phyloP scores from a whole-genome alignment of 805 yeast genomes.

The Torulaspora gathmanii region DNA sequence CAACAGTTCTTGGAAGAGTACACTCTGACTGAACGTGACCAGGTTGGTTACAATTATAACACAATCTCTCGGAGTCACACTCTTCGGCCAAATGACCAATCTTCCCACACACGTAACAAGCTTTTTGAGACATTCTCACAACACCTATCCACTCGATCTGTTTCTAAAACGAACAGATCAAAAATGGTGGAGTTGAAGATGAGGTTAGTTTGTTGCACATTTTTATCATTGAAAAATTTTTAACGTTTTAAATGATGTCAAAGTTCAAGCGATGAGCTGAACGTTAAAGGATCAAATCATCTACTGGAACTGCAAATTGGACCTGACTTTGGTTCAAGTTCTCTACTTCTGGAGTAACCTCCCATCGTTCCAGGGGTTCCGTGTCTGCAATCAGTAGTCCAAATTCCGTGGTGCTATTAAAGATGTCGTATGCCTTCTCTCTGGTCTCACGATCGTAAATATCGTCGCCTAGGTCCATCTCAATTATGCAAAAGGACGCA shows the following conservation, averaged over 20 bases:
- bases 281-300: background rate
- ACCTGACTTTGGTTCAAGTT: conserved; percentile 6
- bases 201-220: background rate
- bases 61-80: conserved; percentile 82
- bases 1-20: conserved; percentile 80
- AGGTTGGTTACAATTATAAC: conserved; percentile 88
- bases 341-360: conserved; percentile 17
- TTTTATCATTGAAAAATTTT: conserved; percentile 6
- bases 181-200: background rate
- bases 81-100: conserved; percentile 86
- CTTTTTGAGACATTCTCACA: conserved; percentile 51
- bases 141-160: conserved; percentile 1
- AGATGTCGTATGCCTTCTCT: conserved; percentile 44
- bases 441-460: conserved; percentile 22
- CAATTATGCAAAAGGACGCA: conserved; percentile 46
- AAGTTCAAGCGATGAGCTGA: background rate
- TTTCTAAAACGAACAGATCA: background rate
- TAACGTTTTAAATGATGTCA: conserved; percentile 1
- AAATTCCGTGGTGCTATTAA: conserved; percentile 46
- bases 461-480: conserved; percentile 31
- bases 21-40: conserved; percentile 89
- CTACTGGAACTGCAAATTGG: background rate
- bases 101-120: conserved; percentile 90
- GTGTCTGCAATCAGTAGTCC: conserved; percentile 38
- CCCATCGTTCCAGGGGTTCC: conserved; percentile 31